Conservation (phyloP, 768 basidiomycete species). For the Panus rudis region DNA sequence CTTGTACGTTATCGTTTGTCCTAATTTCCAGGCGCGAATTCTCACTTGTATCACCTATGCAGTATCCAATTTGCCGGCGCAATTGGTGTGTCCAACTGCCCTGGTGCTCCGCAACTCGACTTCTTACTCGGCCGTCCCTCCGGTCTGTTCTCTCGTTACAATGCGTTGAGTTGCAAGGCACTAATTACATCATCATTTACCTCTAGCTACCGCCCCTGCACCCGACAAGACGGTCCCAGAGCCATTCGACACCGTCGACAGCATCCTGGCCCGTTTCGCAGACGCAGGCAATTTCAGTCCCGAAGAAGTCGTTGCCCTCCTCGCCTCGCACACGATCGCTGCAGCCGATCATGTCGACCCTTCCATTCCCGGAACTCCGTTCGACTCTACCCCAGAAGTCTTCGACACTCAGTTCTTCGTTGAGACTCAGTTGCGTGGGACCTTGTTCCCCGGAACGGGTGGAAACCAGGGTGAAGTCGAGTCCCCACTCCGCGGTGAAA, state of each 20-base stretch:
- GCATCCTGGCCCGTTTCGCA: constrained; percentile 17
- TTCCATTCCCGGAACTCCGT: constrained; percentile 19
- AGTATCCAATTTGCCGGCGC: constrained; percentile 30
- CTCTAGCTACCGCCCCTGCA: constrained; percentile 14
- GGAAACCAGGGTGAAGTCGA: constrained; percentile 23
- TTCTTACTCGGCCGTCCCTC: constrained; percentile 30
- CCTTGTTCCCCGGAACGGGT: constrained; percentile 23
- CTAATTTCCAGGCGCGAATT: background rate
- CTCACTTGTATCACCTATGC: background rate
- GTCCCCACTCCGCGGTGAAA: constrained; percentile 26
- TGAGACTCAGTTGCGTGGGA: constrained; percentile 23
- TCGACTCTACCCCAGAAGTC: constrained; percentile 22
- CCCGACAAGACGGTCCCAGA: constrained; percentile 19
- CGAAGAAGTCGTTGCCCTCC: constrained; percentile 19
- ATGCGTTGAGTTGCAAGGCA: constrained; percentile 1
- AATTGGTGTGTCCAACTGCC: constrained; percentile 30
- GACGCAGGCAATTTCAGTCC: constrained; percentile 19
- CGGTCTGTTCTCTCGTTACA: background rate
- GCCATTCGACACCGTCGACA: constrained; percentile 19
- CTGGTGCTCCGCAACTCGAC: constrained; percentile 31
- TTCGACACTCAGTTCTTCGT: constrained; percentile 27
- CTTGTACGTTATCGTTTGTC: constrained; percentile 16
- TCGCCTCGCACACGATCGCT: constrained; percentile 20
- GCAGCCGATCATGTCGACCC: constrained; percentile 22
- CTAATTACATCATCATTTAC: background rate